Conservation (phyloP, 768 basidiomycete genomes). For the Chiua virens region DNA sequence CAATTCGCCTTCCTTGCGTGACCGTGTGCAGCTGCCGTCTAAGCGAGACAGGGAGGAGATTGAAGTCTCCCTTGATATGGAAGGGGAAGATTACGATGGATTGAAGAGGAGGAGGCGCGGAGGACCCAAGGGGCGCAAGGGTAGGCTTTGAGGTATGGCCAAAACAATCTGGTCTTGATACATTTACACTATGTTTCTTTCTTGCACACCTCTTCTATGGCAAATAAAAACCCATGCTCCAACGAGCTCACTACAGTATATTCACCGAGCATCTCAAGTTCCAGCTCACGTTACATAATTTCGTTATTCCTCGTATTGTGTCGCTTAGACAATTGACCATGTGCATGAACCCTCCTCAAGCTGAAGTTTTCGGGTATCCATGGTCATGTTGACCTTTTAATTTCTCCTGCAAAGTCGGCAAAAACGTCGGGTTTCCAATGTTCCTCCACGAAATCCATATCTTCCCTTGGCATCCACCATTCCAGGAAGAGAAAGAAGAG, state of each 20-base stretch:
- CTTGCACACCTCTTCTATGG: not conserved
- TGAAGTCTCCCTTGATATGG: conserved; percentile 11
- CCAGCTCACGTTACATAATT: conserved; percentile 12
- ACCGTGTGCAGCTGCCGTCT: conserved; percentile 38
- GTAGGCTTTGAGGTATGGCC: conserved; percentile 12
- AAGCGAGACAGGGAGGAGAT: conserved; percentile 35
- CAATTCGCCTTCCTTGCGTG: conserved; percentile 31
- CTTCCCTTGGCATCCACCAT: conserved; percentile 76
- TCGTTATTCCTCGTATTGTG: conserved; percentile 21
- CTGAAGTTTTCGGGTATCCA: not conserved
- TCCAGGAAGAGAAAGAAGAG: conserved; percentile 85
- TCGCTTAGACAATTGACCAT: not conserved
- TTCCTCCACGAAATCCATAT: conserved; percentile 70
- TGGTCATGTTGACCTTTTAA: not conserved
- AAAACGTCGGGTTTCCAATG: conserved; percentile 53
- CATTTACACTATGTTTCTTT: not conserved
- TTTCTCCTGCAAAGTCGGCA: conserved; percentile 13
- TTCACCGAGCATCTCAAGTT: not conserved
- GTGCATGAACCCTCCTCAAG: too few relatives aligned
- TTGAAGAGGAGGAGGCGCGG: conserved; percentile 27
- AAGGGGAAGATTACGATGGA: conserved; percentile 25
- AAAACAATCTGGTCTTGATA: not conserved
- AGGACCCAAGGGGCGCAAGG: conserved; percentile 19
- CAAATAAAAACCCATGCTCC: not conserved
- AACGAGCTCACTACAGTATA: conserved; percentile 5